Base-by-base conservation (phyloP, 148 eudicot genomes). In the Amaranthus cruentus region DNA sequence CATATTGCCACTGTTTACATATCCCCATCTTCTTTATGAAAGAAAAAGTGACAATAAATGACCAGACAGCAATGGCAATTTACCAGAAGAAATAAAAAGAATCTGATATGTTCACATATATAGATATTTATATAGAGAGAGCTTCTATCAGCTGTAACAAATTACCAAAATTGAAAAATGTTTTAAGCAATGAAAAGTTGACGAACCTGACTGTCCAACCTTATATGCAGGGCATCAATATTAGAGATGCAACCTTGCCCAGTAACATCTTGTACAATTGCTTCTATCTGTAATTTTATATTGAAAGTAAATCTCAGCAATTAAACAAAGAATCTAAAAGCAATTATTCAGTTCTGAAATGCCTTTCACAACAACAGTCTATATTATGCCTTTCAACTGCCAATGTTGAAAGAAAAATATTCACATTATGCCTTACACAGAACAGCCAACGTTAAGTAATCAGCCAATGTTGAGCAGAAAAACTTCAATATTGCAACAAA, bases 141-240 rank as follows among this genome's bases (percentile, higher is more conserved):
- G 18, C 42, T 53, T 54, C 15, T 43, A 13, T 5, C 14, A 6
- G 9, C 8, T 3, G 3, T 57, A 8, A 57, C 53, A 56, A 46
- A 15, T 55, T 9, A 5, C 48, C 59, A 69, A 8, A 4, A 43
- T 46, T 50, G 8, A 28, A 7, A 61, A 50, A 52, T 15, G 58
- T 70, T 28, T 46, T 47, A 13, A 1, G 46, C 55, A 14, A 54
- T 66, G 71, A 71, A 71, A 66, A 61, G 66, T 18, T 52, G 78
- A 44, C 60, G 73, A 62, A 95, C 99, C 99, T 90, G 97, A 73
- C 58, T 80, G 50, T 90, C 97, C 86, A 92, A 81, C 53, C 84
- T 83, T 66, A 81, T 71, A 66, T 90, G 80, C 67, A 95, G 91
- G 65, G 97, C 97, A 57, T 80, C 87, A 68, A 88, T 85, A 70